A percentile compares a stretch with the other conserved stretches of the same genome.
phyloP scores from a whole-genome alignment of 2,329 filamentous ascomycete genomes.

The Pseudogymnoascus sp. region DNA sequence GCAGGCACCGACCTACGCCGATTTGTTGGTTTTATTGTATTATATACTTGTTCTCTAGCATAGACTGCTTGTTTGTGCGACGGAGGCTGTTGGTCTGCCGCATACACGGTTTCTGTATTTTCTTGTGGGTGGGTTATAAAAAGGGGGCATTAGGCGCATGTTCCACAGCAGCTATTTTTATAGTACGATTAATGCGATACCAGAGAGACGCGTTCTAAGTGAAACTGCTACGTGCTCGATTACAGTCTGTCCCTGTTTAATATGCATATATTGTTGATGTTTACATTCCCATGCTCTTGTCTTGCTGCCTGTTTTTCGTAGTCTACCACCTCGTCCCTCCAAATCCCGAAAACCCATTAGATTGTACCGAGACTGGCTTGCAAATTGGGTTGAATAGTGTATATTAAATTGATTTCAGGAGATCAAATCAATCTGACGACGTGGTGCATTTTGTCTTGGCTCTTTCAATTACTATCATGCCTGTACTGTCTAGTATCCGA shows the following conservation, averaged over 20 bases:
- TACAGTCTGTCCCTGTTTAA: background rate
- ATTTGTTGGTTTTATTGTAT: slow-evolving; percentile 5
- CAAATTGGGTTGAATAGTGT: background rate
- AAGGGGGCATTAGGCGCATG: slow-evolving; percentile 7
- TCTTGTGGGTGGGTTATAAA: slow-evolving; percentile 2
- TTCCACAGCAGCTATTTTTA: background rate
- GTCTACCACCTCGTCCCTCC: background rate
- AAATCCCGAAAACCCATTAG: background rate
- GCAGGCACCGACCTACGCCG: background rate
- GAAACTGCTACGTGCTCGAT: background rate
- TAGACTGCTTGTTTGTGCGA: background rate
- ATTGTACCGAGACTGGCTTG: background rate
- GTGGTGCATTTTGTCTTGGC: background rate
- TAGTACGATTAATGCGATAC: slow-evolving; percentile 9
- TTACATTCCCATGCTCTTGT: background rate
- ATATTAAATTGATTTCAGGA: background rate
- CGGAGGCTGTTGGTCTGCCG: background rate
- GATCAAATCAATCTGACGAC: background rate
- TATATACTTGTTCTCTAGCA: slow-evolving; percentile 7
- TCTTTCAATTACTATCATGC: background rate
- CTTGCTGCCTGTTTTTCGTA: background rate
- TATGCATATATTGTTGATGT: background rate
- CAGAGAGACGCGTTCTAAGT: background rate
- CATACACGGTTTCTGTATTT: slow-evolving; percentile 1
- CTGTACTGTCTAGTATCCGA: background rate